A percentile compares a stretch with the other conserved stretches of the same genome.
Conservation (phyloP, 108 stramenopile species). For the Skeletonema tropicum region DNA sequence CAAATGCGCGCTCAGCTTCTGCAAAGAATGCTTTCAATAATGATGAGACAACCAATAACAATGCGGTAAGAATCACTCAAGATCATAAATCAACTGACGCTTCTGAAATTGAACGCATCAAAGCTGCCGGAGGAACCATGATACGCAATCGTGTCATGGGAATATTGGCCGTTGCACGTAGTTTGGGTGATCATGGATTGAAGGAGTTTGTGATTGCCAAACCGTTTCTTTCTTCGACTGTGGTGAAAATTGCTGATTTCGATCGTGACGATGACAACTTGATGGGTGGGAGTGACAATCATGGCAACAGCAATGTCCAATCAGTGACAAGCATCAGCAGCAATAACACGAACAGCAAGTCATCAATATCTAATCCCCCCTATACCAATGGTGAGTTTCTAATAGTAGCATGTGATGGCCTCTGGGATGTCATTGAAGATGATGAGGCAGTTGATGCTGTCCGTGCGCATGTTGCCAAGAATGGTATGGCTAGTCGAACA, state of each 20-base stretch:
- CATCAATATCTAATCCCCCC: slow-evolving; percentile 12
- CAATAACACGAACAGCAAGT: not conserved
- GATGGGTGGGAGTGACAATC: not conserved
- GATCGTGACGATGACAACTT: slow-evolving; percentile 1
- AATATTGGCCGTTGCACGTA: slow-evolving; percentile 84
- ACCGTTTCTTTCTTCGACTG: slow-evolving; percentile 56
- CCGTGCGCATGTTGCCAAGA: slow-evolving; percentile 19
- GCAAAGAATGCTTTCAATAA: not conserved
- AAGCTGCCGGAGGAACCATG: slow-evolving; percentile 82
- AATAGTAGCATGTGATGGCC: slow-evolving; percentile 89
- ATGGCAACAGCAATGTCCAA: not conserved
- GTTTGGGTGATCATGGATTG: slow-evolving; percentile 90
- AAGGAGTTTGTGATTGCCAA: slow-evolving; percentile 88
- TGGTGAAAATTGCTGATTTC: slow-evolving; percentile 24
- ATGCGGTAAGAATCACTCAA: slow-evolving; percentile 61
- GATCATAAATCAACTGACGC: slow-evolving; percentile 86
- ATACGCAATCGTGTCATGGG: slow-evolving; percentile 84
- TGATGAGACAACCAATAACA: not conserved
- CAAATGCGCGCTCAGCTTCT: not conserved
- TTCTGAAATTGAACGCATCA: slow-evolving; percentile 76
- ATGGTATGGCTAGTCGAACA: slow-evolving; percentile 26
- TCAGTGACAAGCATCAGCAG: not conserved
- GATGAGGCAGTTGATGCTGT: slow-evolving; percentile 85
- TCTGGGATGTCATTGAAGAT: slow-evolving; percentile 91
- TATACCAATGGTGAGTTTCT: slow-evolving; percentile 62